Conservation (phyloP, 768 basidiomycete species). For the Phaffia australis region DNA sequence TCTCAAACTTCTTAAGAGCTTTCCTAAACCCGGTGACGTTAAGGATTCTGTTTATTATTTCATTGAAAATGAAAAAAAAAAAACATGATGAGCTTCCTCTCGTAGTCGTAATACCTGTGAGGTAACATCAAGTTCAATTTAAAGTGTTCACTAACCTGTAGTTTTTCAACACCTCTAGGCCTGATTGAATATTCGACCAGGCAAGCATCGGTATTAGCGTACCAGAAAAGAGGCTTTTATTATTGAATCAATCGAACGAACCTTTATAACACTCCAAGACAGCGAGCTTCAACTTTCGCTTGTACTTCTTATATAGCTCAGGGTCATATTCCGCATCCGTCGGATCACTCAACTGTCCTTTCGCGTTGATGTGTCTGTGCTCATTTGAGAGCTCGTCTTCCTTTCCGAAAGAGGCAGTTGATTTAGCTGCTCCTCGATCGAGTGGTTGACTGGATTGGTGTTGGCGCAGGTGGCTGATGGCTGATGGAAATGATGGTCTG, state of each 20-base stretch:
- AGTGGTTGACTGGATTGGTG: not conserved
- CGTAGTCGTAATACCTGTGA: no score
- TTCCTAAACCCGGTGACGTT: constrained; percentile 86
- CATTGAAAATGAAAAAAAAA: constrained; percentile 16
- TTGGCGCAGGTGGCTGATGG: not conserved
- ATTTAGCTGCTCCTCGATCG: not conserved
- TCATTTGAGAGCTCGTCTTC: not conserved
- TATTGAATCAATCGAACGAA: not conserved
- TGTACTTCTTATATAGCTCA: constrained; percentile 72
- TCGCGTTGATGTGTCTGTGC: constrained; percentile 10
- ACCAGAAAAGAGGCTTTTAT: not conserved
- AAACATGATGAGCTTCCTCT: not conserved
- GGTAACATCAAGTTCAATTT: not conserved
- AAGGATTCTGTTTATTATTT: constrained; percentile 46
- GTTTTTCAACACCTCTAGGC: constrained; percentile 58
- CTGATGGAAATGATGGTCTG: not conserved
- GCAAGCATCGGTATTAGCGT: not conserved
- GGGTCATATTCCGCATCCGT: constrained; percentile 45
- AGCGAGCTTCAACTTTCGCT: constrained; percentile 71
- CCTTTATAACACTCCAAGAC: constrained; percentile 63
- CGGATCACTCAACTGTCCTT: constrained; percentile 28
- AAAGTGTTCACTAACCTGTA: constrained; percentile 40
- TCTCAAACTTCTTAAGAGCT: constrained; percentile 74
- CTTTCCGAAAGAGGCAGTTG: not conserved
- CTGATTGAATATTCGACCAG: constrained; percentile 52